These are phyloP conservation scores for Decorospora gaudefroyi DNA, from an alignment of 2,329 filamentous ascomycete genomes.

Conservation along the genomic window DNA sequence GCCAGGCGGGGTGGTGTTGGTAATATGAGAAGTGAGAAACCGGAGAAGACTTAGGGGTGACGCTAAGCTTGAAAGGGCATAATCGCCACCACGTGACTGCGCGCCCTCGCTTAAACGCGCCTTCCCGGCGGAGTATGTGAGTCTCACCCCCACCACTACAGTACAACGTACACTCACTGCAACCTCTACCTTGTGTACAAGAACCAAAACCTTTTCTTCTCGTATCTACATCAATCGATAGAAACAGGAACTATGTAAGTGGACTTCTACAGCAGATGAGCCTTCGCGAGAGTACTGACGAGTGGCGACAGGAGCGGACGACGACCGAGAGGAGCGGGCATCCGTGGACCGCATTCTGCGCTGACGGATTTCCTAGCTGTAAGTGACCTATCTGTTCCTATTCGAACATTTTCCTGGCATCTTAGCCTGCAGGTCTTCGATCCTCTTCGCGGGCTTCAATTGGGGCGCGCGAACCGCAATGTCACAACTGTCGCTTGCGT, in stretches of 20 bases:
- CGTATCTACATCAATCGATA: background rate
- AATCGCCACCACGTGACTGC: constrained; percentile 43
- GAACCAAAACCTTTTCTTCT: background rate
- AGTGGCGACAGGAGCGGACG: constrained; percentile 38
- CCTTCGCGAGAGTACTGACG: constrained; percentile 16
- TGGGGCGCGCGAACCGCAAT: too few relatives aligned
- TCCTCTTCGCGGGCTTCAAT: too few relatives aligned
- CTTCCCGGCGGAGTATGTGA: constrained; percentile 7
- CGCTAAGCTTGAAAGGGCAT: constrained; percentile 13
- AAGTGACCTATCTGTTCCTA: constrained; percentile 36
- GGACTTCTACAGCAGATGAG: too few relatives aligned
- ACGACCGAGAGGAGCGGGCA: constrained; percentile 50
- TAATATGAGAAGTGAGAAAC: background rate
- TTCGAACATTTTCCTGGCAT: too few relatives aligned
- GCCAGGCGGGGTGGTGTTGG: too few relatives aligned
- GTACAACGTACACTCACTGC: constrained; percentile 1
- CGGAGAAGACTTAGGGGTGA: constrained; percentile 6
- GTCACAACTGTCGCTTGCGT: too few relatives aligned
- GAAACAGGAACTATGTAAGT: constrained; percentile 23
- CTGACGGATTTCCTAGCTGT: constrained; percentile 70
- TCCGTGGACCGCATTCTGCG: constrained; percentile 66
- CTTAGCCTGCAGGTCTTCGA: too few relatives aligned
- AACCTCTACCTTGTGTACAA: too few relatives aligned
- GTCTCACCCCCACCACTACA: constrained; percentile 14
- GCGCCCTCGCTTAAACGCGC: constrained; percentile 26